phyloP scores from a whole-genome alignment of 2,329 filamentous ascomycete species.

The Phialophora tarda region DNA sequence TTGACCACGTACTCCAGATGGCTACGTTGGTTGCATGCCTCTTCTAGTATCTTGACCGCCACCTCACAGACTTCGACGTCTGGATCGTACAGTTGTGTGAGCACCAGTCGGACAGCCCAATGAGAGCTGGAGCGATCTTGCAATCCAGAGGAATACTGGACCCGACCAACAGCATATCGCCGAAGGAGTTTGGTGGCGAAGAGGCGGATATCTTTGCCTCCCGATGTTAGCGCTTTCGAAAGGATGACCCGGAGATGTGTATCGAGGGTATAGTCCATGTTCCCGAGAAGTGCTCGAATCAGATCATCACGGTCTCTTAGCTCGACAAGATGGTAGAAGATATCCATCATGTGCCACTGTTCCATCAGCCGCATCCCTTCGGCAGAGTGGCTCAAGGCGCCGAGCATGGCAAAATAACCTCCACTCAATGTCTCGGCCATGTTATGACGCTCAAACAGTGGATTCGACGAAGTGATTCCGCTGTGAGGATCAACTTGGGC shows the following conservation, averaged over 20 bases:
- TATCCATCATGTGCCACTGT: constrained; percentile 97
- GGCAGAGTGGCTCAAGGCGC: constrained; percentile 79
- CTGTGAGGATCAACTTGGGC: constrained; percentile 90
- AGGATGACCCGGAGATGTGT: constrained; percentile 91
- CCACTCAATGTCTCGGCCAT: constrained; percentile 85
- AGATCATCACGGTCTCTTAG: constrained; percentile 88
- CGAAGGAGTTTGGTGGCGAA: constrained; percentile 84
- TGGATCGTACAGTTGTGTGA: constrained; percentile 97
- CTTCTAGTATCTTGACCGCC: constrained; percentile 95
- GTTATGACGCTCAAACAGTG: constrained; percentile 85
- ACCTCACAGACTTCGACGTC: constrained; percentile 96
- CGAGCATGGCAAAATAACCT: constrained; percentile 93
- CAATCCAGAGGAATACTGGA: constrained; percentile 48
- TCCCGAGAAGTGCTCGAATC: constrained; percentile 83
- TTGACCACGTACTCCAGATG: constrained; percentile 96
- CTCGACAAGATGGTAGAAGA: constrained; percentile 99
- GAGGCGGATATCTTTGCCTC: constrained; percentile 88
- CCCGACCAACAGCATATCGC: constrained; percentile 75
- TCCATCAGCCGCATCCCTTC: constrained; percentile 89
- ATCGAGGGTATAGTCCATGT: constrained; percentile 87
- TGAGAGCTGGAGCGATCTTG: constrained; percentile 70
- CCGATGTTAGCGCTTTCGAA: constrained; percentile 90
- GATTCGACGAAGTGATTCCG: constrained; percentile 70
- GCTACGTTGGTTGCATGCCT: constrained; percentile 90
- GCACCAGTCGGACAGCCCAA: constrained; percentile 95